Evolutionary conservation across 768 basidiomycete genomes (phyloP).

Genomic region (Phaeotremella skinneri): DNA sequence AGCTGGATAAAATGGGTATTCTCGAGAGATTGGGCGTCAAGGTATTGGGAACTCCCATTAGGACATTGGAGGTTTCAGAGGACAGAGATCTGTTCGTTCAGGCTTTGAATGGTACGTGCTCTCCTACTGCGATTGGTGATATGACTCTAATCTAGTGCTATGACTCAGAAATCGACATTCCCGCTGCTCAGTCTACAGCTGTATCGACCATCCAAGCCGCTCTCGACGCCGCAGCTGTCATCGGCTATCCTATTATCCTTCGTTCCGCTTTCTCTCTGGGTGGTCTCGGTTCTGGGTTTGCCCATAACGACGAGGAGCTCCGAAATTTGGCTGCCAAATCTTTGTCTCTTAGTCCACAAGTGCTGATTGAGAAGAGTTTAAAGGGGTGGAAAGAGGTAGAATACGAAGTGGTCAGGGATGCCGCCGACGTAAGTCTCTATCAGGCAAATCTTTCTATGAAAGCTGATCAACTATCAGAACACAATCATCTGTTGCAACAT

Average conservation of each 20-base stretch:
- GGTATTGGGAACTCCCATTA: constrained; percentile 92
- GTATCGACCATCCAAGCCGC: constrained; percentile 94
- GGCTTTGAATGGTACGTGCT: constrained; percentile 79
- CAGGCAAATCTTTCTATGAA: not conserved
- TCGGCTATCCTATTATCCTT: constrained; percentile 96
- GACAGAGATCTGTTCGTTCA: constrained; percentile 94
- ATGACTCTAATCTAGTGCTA: not conserved
- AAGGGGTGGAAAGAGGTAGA: constrained; percentile 99
- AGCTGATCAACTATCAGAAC: constrained; percentile 60
- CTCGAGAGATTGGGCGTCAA: constrained; percentile 86
- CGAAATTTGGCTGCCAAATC: constrained; percentile 90
- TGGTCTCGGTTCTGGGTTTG: constrained; percentile 97
- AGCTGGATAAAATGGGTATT: constrained; percentile 93
- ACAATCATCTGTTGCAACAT: constrained; percentile 90
- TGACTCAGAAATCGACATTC: constrained; percentile 84
- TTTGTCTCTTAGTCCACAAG: constrained; percentile 86
- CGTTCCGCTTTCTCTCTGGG: constrained; percentile 93
- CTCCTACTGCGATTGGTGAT: constrained; percentile 5
- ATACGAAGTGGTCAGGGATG: constrained; percentile 98
- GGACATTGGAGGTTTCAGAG: constrained; percentile 92
- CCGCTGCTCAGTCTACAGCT: constrained; percentile 90
- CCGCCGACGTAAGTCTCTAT: constrained; percentile 72
- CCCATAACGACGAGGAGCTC: constrained; percentile 88
- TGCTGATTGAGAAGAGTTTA: constrained; percentile 95
- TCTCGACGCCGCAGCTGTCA: constrained; percentile 80